Percentiles rank a stretch among this genome's conserved stretches.
These are phyloP conservation scores for Paecilomyces formosus DNA, from an alignment of 2,329 filamentous ascomycete genomes.

Conservation along the genomic window DNA sequence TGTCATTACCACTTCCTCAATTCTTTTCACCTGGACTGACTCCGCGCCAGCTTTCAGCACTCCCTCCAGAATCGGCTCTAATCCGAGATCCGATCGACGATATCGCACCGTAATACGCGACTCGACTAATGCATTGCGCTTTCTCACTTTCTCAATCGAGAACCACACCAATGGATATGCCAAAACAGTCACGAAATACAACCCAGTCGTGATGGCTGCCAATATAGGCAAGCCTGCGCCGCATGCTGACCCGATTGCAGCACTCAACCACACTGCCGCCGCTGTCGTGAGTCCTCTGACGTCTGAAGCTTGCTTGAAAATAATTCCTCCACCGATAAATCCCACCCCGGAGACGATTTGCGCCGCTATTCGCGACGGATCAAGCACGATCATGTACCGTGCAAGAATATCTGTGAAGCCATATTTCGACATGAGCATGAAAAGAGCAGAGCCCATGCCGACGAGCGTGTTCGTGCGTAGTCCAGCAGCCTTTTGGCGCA, in stretches of 20 bases:
- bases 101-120: not conserved
- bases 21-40: no score
- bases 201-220: not conserved
- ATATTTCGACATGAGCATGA: not conserved
- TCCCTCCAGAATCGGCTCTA: no score
- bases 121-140: not conserved
- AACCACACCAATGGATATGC: not conserved
- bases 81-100: not conserved
- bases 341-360: not conserved
- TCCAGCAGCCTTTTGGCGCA: not conserved
- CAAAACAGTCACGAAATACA: not conserved
- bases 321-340: not conserved
- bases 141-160: not conserved
- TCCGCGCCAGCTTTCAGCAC: no score
- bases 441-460: not conserved
- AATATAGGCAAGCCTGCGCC: not conserved
- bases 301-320: not conserved
- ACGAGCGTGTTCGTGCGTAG: not conserved
- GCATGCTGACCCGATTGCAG: not conserved
- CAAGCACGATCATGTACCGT: not conserved
- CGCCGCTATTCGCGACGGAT: not conserved
- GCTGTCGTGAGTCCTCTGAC: not conserved
- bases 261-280: not conserved
- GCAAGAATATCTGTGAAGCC: not conserved
- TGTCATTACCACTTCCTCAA: no score